These are phyloP conservation scores for Colletotrichum cereale DNA, from an alignment of 2,329 filamentous ascomycete genomes.

Conservation along the genomic window DNA sequence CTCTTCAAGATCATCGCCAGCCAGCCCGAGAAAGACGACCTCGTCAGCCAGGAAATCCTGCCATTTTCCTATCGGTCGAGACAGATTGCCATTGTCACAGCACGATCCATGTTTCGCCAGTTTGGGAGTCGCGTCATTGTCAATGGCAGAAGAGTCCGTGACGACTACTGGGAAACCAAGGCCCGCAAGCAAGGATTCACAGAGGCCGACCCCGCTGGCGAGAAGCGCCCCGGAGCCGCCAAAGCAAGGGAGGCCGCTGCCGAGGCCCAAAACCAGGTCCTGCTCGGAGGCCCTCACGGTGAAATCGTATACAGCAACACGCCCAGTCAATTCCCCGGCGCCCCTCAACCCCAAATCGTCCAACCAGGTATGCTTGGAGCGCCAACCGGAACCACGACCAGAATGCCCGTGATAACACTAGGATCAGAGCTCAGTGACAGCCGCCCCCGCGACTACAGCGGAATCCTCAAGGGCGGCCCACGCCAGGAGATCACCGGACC, in stretches of 20 bases:
- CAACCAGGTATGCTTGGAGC: slow-evolving; percentile 79
- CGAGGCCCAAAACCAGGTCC: slow-evolving; percentile 73
- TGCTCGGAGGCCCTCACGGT: slow-evolving; percentile 78
- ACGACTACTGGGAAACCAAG: slow-evolving; percentile 99
- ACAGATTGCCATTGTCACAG: slow-evolving; percentile 98
- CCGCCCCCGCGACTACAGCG: slow-evolving; percentile 83
- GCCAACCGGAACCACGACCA: slow-evolving; percentile 73
- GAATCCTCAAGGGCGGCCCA: slow-evolving; percentile 80
- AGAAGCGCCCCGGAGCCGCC: slow-evolving; percentile 92
- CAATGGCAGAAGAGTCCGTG: slow-evolving; percentile 89
- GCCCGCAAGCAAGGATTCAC: slow-evolving; percentile 98
- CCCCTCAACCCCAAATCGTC: slow-evolving; percentile 76
- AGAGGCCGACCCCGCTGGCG: slow-evolving; percentile 93
- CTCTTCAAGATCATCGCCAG: slow-evolving; percentile 98
- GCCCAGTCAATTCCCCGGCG: slow-evolving; percentile 73
- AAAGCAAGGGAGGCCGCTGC: slow-evolving; percentile 88
- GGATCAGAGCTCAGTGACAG: slow-evolving; percentile 83
- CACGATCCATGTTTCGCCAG: slow-evolving; percentile 97
- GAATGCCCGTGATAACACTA: slow-evolving; percentile 87
- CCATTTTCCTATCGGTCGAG: slow-evolving; percentile 98
- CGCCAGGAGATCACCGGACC: slow-evolving; percentile 91
- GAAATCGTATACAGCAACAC: slow-evolving; percentile 91
- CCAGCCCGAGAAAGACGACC: slow-evolving; percentile 94
- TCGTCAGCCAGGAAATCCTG: slow-evolving; percentile 93
- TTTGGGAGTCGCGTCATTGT: slow-evolving; percentile 95